These are phyloP conservation scores for Nitzschia sp. DNA, from an alignment of 108 stramenopile species.

Conservation along the genomic window DNA sequence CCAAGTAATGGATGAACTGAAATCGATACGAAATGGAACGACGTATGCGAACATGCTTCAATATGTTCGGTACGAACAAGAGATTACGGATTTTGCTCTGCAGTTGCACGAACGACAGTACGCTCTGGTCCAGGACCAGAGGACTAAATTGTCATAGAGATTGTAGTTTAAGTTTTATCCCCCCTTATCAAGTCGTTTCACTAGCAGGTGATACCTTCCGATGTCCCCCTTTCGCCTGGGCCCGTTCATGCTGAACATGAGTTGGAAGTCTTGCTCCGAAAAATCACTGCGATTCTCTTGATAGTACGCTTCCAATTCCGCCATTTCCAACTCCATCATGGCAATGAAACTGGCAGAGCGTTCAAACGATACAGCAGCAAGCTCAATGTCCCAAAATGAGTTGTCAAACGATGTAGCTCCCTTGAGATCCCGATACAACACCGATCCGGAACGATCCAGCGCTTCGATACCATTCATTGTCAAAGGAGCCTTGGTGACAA, in stretches of 20 bases:
- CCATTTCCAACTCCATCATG: conserved; percentile 83
- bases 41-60: not conserved
- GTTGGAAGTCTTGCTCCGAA: conserved; percentile 69
- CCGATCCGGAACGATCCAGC: conserved; percentile 79
- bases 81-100: conserved; percentile 13
- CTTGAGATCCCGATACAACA: conserved; percentile 84
- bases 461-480: conserved; percentile 84
- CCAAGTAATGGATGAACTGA: not conserved
- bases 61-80: conserved; percentile 5
- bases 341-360: conserved; percentile 79
- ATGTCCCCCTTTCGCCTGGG: conserved; percentile 74
- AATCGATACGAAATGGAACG: not conserved
- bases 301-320: conserved; percentile 76
- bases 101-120: conserved; percentile 1
- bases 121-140: not conserved
- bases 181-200: conserved; percentile 16
- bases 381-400: conserved; percentile 85
- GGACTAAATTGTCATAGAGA: too few relatives aligned
- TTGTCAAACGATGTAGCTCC: conserved; percentile 82
- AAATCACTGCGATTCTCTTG: conserved; percentile 68
- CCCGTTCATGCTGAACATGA: conserved; percentile 83
- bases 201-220: conserved; percentile 59
- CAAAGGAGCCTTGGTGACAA: conserved; percentile 54
- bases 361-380: conserved; percentile 82
- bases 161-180: too few relatives aligned